Evolutionary conservation across 108 stramenopile genomes (phyloP).

Genomic region (Nitzschia putrida): DNA sequence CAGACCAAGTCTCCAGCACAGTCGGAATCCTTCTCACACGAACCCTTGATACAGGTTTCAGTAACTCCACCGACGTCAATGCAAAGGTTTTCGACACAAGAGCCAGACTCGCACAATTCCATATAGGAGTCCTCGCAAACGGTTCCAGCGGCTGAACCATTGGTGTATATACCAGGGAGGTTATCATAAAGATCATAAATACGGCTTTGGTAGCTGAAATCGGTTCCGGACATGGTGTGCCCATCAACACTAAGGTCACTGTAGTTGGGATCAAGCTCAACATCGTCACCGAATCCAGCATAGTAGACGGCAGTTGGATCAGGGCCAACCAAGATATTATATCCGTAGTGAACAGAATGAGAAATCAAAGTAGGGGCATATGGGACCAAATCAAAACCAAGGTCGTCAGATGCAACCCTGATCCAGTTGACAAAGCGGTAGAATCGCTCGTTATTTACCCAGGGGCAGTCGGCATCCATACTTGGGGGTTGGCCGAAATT

Average conservation of each 20-base stretch:
- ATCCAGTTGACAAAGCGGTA: conserved; percentile 14
- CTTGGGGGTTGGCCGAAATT: conserved; percentile 8
- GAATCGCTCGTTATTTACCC: not conserved
- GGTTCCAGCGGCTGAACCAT: conserved; percentile 1
- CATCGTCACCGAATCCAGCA: conserved; percentile 8
- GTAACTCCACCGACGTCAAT: not conserved
- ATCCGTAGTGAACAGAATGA: conserved; percentile 5
- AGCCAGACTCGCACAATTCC: conserved; percentile 5
- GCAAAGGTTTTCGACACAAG: conserved; percentile 2
- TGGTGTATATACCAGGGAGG: not conserved
- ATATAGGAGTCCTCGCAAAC: conserved; percentile 8
- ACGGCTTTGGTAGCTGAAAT: conserved; percentile 4
- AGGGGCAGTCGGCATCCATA: conserved; percentile 1
- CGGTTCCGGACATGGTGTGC: conserved; percentile 5
- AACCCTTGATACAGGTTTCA: conserved; percentile 11
- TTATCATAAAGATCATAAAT: not conserved
- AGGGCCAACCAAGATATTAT: conserved; percentile 4
- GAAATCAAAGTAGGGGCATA: conserved; percentile 6
- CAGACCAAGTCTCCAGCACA: conserved; percentile 20
- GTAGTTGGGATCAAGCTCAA: not conserved
- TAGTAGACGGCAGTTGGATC: conserved; percentile 3
- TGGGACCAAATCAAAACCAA: conserved; percentile 9
- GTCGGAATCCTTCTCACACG: conserved; percentile 17
- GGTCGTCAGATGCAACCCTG: not conserved
- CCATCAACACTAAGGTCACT: not conserved